Base-by-base conservation (phyloP, 495 filamentous ascomycete genomes). In the Aspergillus hancockii region DNA sequence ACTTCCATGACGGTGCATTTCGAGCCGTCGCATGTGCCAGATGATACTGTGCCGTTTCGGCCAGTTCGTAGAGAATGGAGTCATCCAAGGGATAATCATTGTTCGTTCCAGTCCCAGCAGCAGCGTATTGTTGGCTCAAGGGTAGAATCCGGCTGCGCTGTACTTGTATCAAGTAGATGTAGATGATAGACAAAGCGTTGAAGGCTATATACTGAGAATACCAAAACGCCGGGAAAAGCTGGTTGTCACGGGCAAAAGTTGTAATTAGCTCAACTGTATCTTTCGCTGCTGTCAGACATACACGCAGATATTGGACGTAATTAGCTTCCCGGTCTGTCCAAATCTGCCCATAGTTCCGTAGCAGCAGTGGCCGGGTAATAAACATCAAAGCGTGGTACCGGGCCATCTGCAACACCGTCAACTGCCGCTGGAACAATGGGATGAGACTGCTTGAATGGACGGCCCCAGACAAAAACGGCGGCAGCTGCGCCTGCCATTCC, bases 201-300 rank as follows among this genome's bases (percentile, higher is more conserved):
- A 71, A 71, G 2, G 68, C 61, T 45, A 71, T 68, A 38, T 71
- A 71, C 43, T 71, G 68, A 1, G 68, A 68, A 40, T 68, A 71
- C 68, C 68, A 71, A 32, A 71, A 71, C 0, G 68, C 58, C 4
- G 55, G 59, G 25, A 66, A 71, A 4, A 71, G 55, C 8, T 68
- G 59, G 9, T 66, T 60, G 0, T 68, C 68, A n/a, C 63, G 60
- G n/a, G 59, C 68, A 34, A 68, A 64, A 23, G 49, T 60, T 19
- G 68, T 52, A n/a, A 71, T 60, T 25, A 71, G 25, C 19, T 68
- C 60, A 18, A 71, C 58, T 5, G 68, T 58, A 18, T 68, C 60
- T 23, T 57, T 55, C 6, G 68, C 65, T 16, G 61, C 64, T 2
- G 50, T 61, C 8, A 71, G 34, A 49, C 68, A 71, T 1, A 61